Evolutionary conservation across 2,329 filamentous ascomycete species (phyloP), one percentile per base, ranked within the genome.

Genomic region (Sporothrix mexicana): DNA sequence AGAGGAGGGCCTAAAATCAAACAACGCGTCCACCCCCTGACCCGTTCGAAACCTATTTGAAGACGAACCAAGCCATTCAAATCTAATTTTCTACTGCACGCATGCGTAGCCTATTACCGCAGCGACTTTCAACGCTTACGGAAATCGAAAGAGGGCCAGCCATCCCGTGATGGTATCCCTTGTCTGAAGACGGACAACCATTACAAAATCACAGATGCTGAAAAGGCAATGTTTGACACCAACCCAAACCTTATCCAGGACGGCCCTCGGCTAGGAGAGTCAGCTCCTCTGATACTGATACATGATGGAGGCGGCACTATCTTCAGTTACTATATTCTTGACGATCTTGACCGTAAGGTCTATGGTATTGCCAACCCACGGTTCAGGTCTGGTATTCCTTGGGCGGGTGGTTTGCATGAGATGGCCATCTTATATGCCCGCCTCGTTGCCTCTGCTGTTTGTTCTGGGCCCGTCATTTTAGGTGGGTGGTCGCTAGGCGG

Each of bases 271-370:
- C 75, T 74, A 13, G 74, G 74, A 45, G 68, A 69, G 25, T 74
- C 77, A 30, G 81, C 81, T n/a, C 87, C 88, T 1, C 80, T 88
- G 64, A 80, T 90, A 73, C 83, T 90, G 59, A 81, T 90, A 53
- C 88, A 90, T 79, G 88, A 90, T 74, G 88, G 88, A 75, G 87
- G 88, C 75, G 88, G 88, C 77, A 90, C 88, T 1, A 85, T 84
- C 2, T 89, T 88, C 77, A 84, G 83, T 75, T 90, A 90, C 78
- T 84, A 88, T 79, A 86, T 85, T 74, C 81, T 90, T 3, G 82
- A 84, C 20, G 77, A 81, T 0, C 80, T 90, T 25, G 79, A 80
- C 47, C 86, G 88, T 5, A 79, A 81, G 20, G 79, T 88, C 51
- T 88, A 86, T 74, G 88, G 84, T 69, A 87, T 90, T 72, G 80